Evolutionary conservation across 495 filamentous ascomycete genomes (phyloP).

Genomic region (Lophiostoma macrostomum): DNA sequence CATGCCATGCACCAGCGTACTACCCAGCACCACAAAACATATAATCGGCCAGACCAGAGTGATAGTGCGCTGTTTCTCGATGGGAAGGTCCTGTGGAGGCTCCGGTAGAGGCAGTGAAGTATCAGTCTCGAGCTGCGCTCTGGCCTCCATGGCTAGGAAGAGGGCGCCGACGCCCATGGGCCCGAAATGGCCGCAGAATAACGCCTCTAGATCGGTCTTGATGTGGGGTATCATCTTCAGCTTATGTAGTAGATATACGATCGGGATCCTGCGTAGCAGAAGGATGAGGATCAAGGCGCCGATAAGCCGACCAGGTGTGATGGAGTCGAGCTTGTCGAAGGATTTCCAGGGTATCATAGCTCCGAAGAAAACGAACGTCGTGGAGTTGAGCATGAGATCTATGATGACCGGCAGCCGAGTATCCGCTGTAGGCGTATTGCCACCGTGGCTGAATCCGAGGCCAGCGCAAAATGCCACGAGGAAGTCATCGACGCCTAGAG

Average conservation of each 20-base stretch:
- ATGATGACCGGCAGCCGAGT: constrained; percentile 44
- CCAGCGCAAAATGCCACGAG: constrained; percentile 52
- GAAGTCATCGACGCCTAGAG: constrained; percentile 50
- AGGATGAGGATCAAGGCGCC: constrained; percentile 46
- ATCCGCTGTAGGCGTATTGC: constrained; percentile 42
- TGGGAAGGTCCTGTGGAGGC: constrained; percentile 38
- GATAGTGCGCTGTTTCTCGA: constrained; percentile 36
- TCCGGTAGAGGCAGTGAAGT: constrained; percentile 38
- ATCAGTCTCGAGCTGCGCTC: constrained; percentile 46
- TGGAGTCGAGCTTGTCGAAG: constrained; percentile 38
- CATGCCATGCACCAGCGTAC: constrained; percentile 49
- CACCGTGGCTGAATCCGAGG: constrained; percentile 49
- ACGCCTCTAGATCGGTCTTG: constrained; percentile 46
- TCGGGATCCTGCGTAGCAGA: constrained; percentile 47
- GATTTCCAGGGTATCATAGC: constrained; percentile 48
- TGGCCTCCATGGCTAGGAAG: constrained; percentile 52
- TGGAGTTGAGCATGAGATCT: constrained; percentile 49
- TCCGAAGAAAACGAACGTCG: constrained; percentile 52
- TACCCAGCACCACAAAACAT: constrained; percentile 49
- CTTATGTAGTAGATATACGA: constrained; percentile 44
- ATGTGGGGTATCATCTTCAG: constrained; percentile 43
- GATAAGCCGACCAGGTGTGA: constrained; percentile 42
- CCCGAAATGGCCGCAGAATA: constrained; percentile 53
- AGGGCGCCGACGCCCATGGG: constrained; percentile 53
- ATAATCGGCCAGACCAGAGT: constrained; percentile 50